Evolutionary conservation across 257 asterid genomes (phyloP).

Genomic region (Solanum okadae): DNA sequence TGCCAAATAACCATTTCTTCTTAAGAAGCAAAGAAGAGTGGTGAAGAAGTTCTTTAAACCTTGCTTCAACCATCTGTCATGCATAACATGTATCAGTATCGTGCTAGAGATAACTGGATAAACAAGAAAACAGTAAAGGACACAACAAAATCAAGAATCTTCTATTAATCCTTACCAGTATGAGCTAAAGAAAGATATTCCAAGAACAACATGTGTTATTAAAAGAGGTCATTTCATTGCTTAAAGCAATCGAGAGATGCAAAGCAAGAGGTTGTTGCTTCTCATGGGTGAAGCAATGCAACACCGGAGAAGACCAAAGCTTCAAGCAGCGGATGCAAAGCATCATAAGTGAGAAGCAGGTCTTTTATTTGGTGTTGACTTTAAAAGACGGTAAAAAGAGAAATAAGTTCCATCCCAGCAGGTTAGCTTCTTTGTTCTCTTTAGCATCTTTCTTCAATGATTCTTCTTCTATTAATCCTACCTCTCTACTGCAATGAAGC

Average conservation of each 20-base stretch:
- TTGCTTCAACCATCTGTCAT: conserved; percentile 82
- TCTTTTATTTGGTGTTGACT: neutral
- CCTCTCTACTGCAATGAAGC: neutral
- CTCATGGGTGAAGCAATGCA: neutral
- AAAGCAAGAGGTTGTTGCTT: neutral
- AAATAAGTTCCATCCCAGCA: neutral
- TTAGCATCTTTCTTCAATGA: neutral
- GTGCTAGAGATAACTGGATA: neutral
- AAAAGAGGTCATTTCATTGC: neutral
- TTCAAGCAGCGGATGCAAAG: neutral
- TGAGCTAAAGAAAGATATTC: neutral
- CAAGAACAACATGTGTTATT: neutral
- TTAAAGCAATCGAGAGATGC: neutral
- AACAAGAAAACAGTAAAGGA: neutral
- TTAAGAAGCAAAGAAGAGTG: conserved; percentile 78
- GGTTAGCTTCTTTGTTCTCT: neutral
- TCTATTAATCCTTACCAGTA: neutral
- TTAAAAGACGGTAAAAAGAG: neutral
- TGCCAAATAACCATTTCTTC: conserved; percentile 91
- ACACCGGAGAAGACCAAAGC: neutral
- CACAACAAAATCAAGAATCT: neutral
- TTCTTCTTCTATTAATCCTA: neutral
- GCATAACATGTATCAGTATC: neutral
- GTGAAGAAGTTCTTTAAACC: conserved; percentile 63
- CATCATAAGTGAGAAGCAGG: neutral